Evolutionary conservation across 2,329 filamentous ascomycete species (phyloP).

Genomic region (Penicillium sp.): DNA sequence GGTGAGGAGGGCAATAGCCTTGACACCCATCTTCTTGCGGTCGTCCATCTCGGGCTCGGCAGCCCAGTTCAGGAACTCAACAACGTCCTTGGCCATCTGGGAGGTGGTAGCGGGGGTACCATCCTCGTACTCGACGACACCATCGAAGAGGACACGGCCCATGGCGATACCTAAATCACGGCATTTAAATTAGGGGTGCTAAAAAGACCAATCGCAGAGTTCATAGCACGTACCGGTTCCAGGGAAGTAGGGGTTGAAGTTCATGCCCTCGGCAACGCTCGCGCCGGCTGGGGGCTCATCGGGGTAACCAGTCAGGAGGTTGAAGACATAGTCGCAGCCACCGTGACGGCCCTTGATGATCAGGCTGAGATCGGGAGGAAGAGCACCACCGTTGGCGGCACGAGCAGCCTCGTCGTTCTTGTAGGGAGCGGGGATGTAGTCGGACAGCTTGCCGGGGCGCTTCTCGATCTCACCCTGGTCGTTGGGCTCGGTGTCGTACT

Average conservation of each 20-base stretch:
- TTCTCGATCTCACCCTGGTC: conserved; percentile 98
- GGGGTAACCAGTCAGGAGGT: conserved; percentile 92
- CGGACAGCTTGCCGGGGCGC: conserved; percentile 96
- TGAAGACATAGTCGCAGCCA: conserved; percentile 98
- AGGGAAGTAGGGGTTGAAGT: conserved; percentile 99
- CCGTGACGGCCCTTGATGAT: conserved; percentile 98
- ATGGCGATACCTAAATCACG: conserved; percentile 72
- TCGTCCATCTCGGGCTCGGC: conserved; percentile 99
- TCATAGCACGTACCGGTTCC: conserved; percentile 68
- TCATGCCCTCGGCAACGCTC: conserved; percentile 81
- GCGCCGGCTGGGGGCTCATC: conserved; percentile 93
- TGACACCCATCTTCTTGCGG: conserved; percentile 99
- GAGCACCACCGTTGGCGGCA: conserved; percentile 96
- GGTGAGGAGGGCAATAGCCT: conserved; percentile 80
- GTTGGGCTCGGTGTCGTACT: conserved; percentile 98
- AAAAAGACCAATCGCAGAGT: not conserved
- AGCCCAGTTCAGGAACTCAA: conserved; percentile 98
- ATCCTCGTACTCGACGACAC: conserved; percentile 97
- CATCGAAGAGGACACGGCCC: conserved; percentile 97
- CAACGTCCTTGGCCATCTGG: conserved; percentile 99
- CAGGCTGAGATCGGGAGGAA: conserved; percentile 95
- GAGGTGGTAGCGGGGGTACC: conserved; percentile 90
- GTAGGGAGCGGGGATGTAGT: conserved; percentile 94
- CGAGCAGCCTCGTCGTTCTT: conserved; percentile 99
- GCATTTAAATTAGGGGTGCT: conserved; percentile 15